These are phyloP conservation scores for Acorus gramineus DNA, from an alignment of 106 monocot species.

Conservation along the genomic window DNA sequence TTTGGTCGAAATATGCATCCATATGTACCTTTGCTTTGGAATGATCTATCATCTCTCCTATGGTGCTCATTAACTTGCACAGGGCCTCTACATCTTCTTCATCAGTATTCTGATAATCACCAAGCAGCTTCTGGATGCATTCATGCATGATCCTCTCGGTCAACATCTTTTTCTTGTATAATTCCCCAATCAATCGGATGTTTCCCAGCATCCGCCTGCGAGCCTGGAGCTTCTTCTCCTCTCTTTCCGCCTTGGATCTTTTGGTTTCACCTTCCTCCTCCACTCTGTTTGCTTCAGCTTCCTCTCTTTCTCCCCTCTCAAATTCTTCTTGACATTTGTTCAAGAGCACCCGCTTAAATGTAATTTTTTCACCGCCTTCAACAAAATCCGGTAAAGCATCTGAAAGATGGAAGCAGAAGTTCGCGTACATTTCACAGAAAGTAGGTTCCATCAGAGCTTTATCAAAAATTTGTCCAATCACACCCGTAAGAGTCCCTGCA, in stretches of 20 bases:
- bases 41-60: slow-evolving; percentile 82
- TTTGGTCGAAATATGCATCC: slow-evolving; percentile 72
- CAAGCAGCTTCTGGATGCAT: slow-evolving; percentile 77
- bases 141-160: slow-evolving; percentile 95
- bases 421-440: slow-evolving; percentile 94
- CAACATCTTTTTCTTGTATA: slow-evolving; percentile 87
- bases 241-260: slow-evolving; percentile 45
- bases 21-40: slow-evolving; percentile 61
- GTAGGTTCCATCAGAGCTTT: slow-evolving; percentile 89
- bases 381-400: slow-evolving; percentile 56
- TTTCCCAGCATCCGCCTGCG: slow-evolving; percentile 83
- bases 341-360: slow-evolving; percentile 68
- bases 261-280: slow-evolving; percentile 70
- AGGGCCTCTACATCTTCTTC: slow-evolving; percentile 84
- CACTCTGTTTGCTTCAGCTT: slow-evolving; percentile 43
- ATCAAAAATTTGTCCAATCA: slow-evolving; percentile 89
- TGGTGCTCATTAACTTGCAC: slow-evolving; percentile 91
- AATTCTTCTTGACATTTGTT: slow-evolving; percentile 97
- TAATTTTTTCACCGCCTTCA: slow-evolving; percentile 60
- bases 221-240: slow-evolving; percentile 48
- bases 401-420: slow-evolving; percentile 76
- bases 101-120: slow-evolving; percentile 53
- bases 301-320: slow-evolving; percentile 73
- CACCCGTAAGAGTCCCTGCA: slow-evolving; percentile 46
- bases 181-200: slow-evolving; percentile 85